Evolutionary conservation across 805 yeast species (phyloP), one percentile per base, ranked within the genome.

Genomic region (Cyberlindnera americana): DNA sequence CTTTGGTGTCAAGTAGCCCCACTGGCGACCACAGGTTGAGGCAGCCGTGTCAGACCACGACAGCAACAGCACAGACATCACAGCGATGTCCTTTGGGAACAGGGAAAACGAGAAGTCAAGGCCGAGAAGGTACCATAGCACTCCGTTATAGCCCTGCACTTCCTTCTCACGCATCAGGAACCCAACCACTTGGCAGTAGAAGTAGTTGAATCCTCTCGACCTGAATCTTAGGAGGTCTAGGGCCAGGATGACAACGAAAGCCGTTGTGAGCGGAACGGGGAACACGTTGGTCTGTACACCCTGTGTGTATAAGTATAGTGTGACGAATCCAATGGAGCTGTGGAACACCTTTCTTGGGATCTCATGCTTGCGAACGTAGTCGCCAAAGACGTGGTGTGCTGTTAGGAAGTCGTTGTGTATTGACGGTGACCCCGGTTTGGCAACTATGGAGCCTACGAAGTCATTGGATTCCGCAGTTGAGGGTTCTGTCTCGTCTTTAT

Each of bases 11-110:
- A 82, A 72, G 53, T 83, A 74, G 8, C 98, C 98, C 60, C 66
- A 91, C 40, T 75, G 75, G 49, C 99, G 73, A 28, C 99, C 99
- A 56, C 90, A 65, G 0, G 96, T 87, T 3, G 96, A 87, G 3
- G 99, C 99, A 3, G 97, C 91, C 9, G 98, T 88, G 58, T 93
- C 99, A 5, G 95, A 89, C 98, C 98, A 93, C 56, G 96, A 85
- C 47, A 93, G 73, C 36, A 91, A 67, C 48, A 89, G 69, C 3
- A 89, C 78, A 17, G 95, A 71, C 67, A 88, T 71, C 19, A 90
- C 67, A 1, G 82, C 70, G 35, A 93, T 80, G 55, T 93, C 99
- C 63, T 88, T 87, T 12, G 91, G 80, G 53, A 78, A 82, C 17
- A 78, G 61, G 1, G 71, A 46, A 54, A 89, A 85, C 9, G 89